Evolutionary conservation across 2,329 filamentous ascomycete genomes (phyloP).

Genomic region (Coniochaeta sp.): DNA sequence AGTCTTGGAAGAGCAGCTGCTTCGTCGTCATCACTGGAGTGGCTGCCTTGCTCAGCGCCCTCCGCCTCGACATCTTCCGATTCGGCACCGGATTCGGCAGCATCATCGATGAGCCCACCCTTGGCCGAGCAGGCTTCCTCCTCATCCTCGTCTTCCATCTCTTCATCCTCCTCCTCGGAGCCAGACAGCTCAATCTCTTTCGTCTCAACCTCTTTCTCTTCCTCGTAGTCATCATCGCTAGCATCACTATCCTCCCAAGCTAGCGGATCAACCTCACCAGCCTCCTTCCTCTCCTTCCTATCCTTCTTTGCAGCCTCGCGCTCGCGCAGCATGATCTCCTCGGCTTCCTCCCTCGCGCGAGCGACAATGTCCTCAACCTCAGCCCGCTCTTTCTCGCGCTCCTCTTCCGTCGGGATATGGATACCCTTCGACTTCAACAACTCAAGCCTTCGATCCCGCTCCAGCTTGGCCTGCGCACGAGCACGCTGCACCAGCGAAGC

Average conservation of each 20-base stretch:
- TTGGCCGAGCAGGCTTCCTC: constrained; percentile 16
- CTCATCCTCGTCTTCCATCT: constrained; percentile 22
- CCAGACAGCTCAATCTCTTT: constrained; percentile 33
- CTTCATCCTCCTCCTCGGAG: constrained; percentile 26
- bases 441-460: constrained; percentile 70
- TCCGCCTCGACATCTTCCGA: constrained; percentile 23
- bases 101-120: constrained; percentile 16
- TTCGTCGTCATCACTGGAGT: constrained; percentile 28
- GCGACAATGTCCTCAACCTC: constrained; percentile 84
- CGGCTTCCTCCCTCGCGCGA: constrained; percentile 72
- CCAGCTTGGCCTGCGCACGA: constrained; percentile 69
- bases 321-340: constrained; percentile 71
- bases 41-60: constrained; percentile 24
- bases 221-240: constrained; percentile 39
- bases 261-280: constrained; percentile 39
- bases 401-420: constrained; percentile 75
- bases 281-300: constrained; percentile 32
- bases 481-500: constrained; percentile 61
- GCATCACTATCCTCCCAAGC: constrained; percentile 51
- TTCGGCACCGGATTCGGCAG: constrained; percentile 20
- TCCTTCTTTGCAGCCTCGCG: constrained; percentile 64
- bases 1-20: constrained; percentile 29
- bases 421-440: constrained; percentile 74
- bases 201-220: constrained; percentile 27
- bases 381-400: constrained; percentile 73